A percentile compares a stretch with the other conserved stretches of the same genome.
Conservation (phyloP, 2,329 filamentous ascomycete genomes). For the Ciborinia camelliae region DNA sequence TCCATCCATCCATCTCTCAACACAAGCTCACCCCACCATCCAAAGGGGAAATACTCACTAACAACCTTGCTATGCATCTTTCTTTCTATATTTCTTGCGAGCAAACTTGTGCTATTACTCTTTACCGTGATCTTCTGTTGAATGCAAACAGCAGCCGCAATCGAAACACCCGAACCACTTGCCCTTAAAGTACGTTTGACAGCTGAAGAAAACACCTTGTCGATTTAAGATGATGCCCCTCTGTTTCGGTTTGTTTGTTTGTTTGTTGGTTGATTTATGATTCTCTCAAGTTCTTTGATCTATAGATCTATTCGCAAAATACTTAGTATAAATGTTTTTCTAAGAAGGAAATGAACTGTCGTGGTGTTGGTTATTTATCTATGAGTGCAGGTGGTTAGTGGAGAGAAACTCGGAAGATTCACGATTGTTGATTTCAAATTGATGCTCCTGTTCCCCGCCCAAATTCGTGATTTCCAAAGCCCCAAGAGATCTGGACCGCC, state of each 20-base stretch:
- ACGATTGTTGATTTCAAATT: conserved; percentile 31
- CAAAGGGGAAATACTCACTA: conserved; percentile 55
- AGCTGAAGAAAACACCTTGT: conserved; percentile 89
- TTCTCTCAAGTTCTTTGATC: background rate
- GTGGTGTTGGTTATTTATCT: background rate
- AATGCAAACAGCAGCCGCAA: conserved; percentile 64
- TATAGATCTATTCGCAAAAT: background rate
- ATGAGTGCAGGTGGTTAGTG: no score
- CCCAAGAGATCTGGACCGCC: conserved; percentile 23
- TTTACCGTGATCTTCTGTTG: conserved; percentile 53
- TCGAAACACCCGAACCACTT: conserved; percentile 67
- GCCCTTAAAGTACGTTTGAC: conserved; percentile 75
- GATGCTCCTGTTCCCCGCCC: conserved; percentile 23
- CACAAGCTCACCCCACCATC: background rate
- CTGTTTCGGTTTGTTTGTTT: no score
- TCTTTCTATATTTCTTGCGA: conserved; percentile 38
- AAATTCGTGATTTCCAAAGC: conserved; percentile 25
- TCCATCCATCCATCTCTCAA: background rate
- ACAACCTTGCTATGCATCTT: conserved; percentile 94
- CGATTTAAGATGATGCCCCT: conserved; percentile 41
- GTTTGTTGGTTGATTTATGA: background rate
- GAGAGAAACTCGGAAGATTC: conserved; percentile 17
- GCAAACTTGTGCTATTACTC: conserved; percentile 28
- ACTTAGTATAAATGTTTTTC: background rate
- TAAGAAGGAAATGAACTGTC: conserved; percentile 12